Base-by-base conservation (phyloP, 306 rosid species). In the Potentilla sterilis region DNA sequence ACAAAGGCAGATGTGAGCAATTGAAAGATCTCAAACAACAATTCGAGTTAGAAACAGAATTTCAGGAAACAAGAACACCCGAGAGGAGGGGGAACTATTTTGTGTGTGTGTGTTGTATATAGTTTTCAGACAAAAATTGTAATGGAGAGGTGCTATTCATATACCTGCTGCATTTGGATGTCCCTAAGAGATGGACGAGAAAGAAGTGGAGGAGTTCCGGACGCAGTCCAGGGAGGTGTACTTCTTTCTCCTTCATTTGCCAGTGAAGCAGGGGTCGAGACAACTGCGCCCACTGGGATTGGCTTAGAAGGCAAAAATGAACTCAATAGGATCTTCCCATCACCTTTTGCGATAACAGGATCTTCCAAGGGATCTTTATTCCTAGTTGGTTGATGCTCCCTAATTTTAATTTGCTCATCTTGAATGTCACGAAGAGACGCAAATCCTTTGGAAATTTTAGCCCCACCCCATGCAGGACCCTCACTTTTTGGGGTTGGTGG, bases 381-480 rank as follows among this genome's bases (percentile, higher is more conserved):
- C 74, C 74, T 77, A 37, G 75, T 54, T 35, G 80, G 66, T 64
- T 79, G 79, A 75, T 34, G 83, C 61, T 43, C 87, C 69, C 61
- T 77, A 70, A 64, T 72, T 86, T 85, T 88, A 79, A 89, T 87
- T 79, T 94, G 93, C 78, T 94, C 95, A 67, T 86, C 82, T 86
- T 88, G 98, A 81, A 94, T 92, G 74, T 86, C 95, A 2, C 98
- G 98, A 38, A 94, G 93, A 32, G 97, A 87, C 49, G 97, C 55
- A 69, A 80, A 81, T 58, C 96, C 97, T 78, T 83, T 90, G 1
- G 69, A 44, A 75, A 88, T 73, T 79, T 85, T 90, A 35, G 90
- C 92, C 54, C 98, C 98, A 40, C 97, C 98, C 98, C 98, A 95
- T 35, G 97, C 98, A 63, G 97, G 97, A 57, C 85, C 97, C 49